Conservation (phyloP, 1,284 basidiomycete species). For the Irpex sp. region DNA sequence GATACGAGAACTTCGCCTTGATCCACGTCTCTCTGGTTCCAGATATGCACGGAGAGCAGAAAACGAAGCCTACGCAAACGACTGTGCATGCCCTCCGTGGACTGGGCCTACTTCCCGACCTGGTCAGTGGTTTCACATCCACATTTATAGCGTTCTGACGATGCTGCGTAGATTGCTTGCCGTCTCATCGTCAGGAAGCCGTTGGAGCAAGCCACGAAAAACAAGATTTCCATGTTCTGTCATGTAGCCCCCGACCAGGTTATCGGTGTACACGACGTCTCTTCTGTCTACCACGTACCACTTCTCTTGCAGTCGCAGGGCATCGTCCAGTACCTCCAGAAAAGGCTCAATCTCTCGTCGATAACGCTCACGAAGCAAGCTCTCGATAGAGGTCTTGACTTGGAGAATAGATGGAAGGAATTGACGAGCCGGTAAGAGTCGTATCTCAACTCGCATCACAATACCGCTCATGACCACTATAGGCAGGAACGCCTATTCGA, state of each 20-base stretch:
- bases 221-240: conserved; percentile 99
- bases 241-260: conserved; percentile 95
- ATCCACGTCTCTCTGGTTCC: conserved; percentile 98
- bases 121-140: conserved; percentile 51
- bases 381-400: conserved; percentile 58
- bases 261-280: conserved; percentile 94
- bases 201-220: conserved; percentile 82
- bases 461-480: conserved; percentile 4
- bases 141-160: background rate
- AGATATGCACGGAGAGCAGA: conserved; percentile 97
- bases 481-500: conserved; percentile 94
- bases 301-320: conserved; percentile 92
- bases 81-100: conserved; percentile 94
- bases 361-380: conserved; percentile 57
- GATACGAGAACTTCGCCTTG: conserved; percentile 95
- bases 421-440: conserved; percentile 69
- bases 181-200: conserved; percentile 72
- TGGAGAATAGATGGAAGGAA: conserved; percentile 79
- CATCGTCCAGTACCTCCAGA: conserved; percentile 82
- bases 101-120: conserved; percentile 89
- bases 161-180: conserved; percentile 77
- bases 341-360: conserved; percentile 72
- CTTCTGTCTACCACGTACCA: conserved; percentile 97
- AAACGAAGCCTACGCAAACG: conserved; percentile 98
- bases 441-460: conserved; percentile 4